Percentiles rank a stretch among this genome's conserved stretches.
These are phyloP conservation scores for Peniophora sp. DNA, from an alignment of 1,284 basidiomycete genomes.

Conservation along the genomic window DNA sequence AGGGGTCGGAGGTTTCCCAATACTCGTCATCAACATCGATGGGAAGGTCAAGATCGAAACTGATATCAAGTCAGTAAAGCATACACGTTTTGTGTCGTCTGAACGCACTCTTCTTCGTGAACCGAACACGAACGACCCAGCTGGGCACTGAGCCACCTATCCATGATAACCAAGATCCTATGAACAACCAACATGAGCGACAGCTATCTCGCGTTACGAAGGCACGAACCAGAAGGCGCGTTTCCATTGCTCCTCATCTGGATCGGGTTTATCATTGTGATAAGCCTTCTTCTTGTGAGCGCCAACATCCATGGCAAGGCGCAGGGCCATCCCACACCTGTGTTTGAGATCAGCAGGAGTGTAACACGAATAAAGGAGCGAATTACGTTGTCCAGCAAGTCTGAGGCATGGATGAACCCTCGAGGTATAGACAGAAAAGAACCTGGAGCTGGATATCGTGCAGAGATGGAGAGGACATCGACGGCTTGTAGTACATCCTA, in stretches of 20 bases:
- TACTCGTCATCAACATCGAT: slow-evolving; percentile 56
- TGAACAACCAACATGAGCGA: slow-evolving; percentile 51
- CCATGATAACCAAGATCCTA: slow-evolving; percentile 22
- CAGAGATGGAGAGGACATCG: not conserved
- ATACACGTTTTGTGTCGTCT: not conserved
- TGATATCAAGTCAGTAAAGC: slow-evolving; percentile 13
- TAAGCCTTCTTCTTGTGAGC: slow-evolving; percentile 28
- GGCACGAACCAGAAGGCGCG: slow-evolving; percentile 61
- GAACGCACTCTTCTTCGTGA: slow-evolving; percentile 72
- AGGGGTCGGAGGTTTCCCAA: slow-evolving; percentile 37
- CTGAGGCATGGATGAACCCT: slow-evolving; percentile 26
- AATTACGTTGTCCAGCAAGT: slow-evolving; percentile 31
- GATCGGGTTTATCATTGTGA: slow-evolving; percentile 12
- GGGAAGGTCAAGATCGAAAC: slow-evolving; percentile 53
- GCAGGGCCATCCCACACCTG: slow-evolving; percentile 38
- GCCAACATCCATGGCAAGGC: slow-evolving; percentile 36
- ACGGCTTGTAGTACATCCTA: slow-evolving; percentile 27
- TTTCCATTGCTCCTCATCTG: slow-evolving; percentile 45
- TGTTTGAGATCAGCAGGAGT: too few relatives aligned
- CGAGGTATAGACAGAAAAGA: slow-evolving; percentile 9
- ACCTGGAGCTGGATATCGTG: slow-evolving; percentile 2
- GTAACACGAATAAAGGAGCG: too few relatives aligned
- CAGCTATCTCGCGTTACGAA: slow-evolving; percentile 30
- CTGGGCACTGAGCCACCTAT: slow-evolving; percentile 30
- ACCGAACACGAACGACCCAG: slow-evolving; percentile 78